Evolutionary conservation across 176 grass and related monocot species (phyloP), one percentile per base, ranked within the genome.

Genomic region (Leersia perrieri): DNA sequence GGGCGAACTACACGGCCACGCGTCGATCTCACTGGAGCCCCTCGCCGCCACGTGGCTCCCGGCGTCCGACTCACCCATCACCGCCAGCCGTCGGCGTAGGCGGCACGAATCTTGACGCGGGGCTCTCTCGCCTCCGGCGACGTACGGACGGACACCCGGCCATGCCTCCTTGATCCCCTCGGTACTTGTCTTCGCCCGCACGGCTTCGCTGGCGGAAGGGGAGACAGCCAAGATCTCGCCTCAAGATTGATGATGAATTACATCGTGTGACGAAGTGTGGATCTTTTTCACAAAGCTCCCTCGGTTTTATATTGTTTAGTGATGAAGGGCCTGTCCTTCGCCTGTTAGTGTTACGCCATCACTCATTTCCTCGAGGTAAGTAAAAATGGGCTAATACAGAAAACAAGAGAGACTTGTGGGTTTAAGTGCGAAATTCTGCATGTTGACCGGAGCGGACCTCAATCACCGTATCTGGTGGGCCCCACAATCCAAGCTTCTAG

Each of bases 181-280:
- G 6, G 15, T n/a, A n/a, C n/a, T 32, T 51, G 42, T 49, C 7
- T 16, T 31, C 20, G 15, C 26, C 16, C 49, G 70, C 76, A 45
- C 40, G 47, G 45, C 15, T 30, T 14, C 5, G 38, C 68, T 70
- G 14, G 12, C 22, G 10, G 15, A 25, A 1, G 31, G 62, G 76
- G 29, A 26, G 80, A 47, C 38, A 10, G 33, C 39, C 68, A 64
- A 12, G 79, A 82, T 82, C 80, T 13, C 68, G 68, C 57, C 20
- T 73, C 68, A 33, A 16, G 57, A 63, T 72, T 33, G 78, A 80
- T 26, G 79, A n/a, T n/a, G n/a, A n/a, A n/a, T n/a, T n/a, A n/a
- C 51, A 3, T 40, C 28, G 8, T 23, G 58, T 23, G 58, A 13
- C 58, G 57, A 33, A 4, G 10, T 4, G 3, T 22, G 5, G 63